A percentile compares a stretch with the other conserved stretches of the same genome.
phyloP scores from a whole-genome alignment of 179 eudicot species.

The Beta corolliflora region DNA sequence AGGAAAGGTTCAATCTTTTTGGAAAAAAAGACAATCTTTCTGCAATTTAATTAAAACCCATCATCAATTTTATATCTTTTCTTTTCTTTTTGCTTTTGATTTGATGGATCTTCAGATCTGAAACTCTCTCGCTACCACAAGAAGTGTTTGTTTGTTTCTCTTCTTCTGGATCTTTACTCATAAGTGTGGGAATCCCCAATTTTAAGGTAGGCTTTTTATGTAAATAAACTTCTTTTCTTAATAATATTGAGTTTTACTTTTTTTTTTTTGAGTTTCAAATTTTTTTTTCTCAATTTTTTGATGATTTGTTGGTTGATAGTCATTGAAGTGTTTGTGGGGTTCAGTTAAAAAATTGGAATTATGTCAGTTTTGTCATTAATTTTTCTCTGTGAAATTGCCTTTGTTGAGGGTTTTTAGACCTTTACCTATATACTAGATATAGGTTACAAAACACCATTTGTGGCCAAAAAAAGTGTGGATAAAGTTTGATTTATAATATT shows the following conservation, averaged over 20 bases:
- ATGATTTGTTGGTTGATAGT: constrained; percentile 18
- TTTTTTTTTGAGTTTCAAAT: neutral
- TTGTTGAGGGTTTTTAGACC: constrained; percentile 36
- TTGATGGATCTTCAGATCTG: constrained; percentile 67
- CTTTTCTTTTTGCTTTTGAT: constrained; percentile 18
- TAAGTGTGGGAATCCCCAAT: constrained; percentile 25
- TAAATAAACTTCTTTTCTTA: too few species aligned
- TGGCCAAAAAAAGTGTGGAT: constrained; percentile 16
- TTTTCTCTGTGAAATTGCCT: constrained; percentile 22
- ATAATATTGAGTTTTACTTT: too few species aligned
- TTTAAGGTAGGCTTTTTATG: constrained; percentile 36
- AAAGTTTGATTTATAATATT: constrained; percentile 34
- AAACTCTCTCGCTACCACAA: constrained; percentile 35
- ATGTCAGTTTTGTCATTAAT: constrained; percentile 21
- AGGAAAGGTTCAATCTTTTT: constrained; percentile 18
- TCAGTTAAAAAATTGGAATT: constrained; percentile 17
- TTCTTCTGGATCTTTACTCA: constrained; percentile 26
- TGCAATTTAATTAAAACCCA: neutral
- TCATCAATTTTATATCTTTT: constrained; percentile 5
- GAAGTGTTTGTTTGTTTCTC: constrained; percentile 4
- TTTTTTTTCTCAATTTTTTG: neutral
- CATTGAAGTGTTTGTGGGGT: constrained; percentile 22
- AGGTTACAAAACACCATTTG: constrained; percentile 38
- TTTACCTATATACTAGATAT: constrained; percentile 31
- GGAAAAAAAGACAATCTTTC: neutral